These are phyloP conservation scores for Tetracladium marchalianum DNA, from an alignment of 495 filamentous ascomycete species.

Conservation along the genomic window DNA sequence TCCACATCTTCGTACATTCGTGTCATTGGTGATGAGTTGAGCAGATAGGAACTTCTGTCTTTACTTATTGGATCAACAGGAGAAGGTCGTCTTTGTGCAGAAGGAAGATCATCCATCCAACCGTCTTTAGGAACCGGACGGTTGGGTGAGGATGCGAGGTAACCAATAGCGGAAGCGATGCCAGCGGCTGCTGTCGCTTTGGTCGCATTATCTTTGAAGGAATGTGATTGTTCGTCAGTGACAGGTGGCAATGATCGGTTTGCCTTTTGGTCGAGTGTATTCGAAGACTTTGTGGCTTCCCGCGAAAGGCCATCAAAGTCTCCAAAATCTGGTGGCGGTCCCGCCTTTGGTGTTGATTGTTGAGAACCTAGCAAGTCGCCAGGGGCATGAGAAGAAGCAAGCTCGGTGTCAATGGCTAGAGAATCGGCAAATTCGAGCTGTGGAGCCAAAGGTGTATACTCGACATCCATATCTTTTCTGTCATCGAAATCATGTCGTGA, in stretches of 20 bases:
- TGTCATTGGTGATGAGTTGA: conserved; percentile 24
- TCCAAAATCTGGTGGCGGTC: conserved; percentile 1
- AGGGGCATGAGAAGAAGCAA: conserved; percentile 8
- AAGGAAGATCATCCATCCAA: conserved; percentile 5
- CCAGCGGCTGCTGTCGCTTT: conserved; percentile 2
- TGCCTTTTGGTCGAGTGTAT: not conserved
- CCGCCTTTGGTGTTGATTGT: conserved; percentile 27
- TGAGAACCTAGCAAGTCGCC: conserved; percentile 22
- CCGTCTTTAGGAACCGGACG: not conserved
- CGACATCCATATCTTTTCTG: conserved; percentile 10
- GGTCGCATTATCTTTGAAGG: not conserved
- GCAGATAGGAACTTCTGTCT: conserved; percentile 23
- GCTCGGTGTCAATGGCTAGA: conserved; percentile 21
- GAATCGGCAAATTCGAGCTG: conserved; percentile 6
- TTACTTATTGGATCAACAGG: conserved; percentile 18
- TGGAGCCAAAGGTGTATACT: conserved; percentile 1
- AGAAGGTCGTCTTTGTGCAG: conserved; percentile 8
- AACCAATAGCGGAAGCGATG: conserved; percentile 3
- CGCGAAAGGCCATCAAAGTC: not conserved
- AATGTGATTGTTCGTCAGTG: not conserved
- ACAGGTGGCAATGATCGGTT: not conserved
- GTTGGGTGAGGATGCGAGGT: conserved; percentile 7
- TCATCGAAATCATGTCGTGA: conserved; percentile 16
- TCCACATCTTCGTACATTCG: conserved; percentile 14
- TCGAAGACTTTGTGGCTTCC: not conserved